Evolutionary conservation across 2,329 filamentous ascomycete genomes (phyloP).

Genomic region (Chaetomium sp.): DNA sequence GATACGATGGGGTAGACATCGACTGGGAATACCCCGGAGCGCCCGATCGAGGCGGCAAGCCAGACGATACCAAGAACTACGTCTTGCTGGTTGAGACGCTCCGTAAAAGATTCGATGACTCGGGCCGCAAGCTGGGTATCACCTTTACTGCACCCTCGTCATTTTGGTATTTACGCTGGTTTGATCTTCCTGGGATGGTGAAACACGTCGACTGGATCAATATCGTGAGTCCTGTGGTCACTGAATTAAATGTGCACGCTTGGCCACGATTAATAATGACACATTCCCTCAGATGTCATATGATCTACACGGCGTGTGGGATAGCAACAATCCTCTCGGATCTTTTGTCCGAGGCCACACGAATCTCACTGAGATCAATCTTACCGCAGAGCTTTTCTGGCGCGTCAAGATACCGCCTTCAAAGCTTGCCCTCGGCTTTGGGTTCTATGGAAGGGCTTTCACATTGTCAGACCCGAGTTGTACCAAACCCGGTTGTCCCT

Average conservation of each 20-base stretch:
- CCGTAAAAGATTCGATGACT: not conserved
- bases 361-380: not conserved
- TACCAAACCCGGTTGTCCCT: conserved; percentile 26
- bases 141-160: not conserved
- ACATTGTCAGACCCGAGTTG: conserved; percentile 24
- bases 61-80: not conserved
- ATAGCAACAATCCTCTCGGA: not conserved
- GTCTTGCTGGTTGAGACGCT: not conserved
- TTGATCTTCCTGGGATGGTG: not conserved
- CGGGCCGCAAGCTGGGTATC: not conserved
- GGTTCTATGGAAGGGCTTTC: conserved; percentile 15
- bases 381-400: not conserved
- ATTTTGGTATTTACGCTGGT: not conserved
- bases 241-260: not conserved
- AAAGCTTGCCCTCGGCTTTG: not conserved
- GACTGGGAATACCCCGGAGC: not conserved
- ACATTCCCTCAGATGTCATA: not conserved
- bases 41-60: not conserved
- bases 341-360: not conserved
- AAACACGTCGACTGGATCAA: not conserved
- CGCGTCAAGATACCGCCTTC: not conserved
- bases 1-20: not conserved
- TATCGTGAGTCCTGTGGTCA: not conserved
- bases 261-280: not conserved
- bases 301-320: not conserved